Conservation (phyloP, 108 stramenopile genomes). For the Conticribra guillardii region DNA sequence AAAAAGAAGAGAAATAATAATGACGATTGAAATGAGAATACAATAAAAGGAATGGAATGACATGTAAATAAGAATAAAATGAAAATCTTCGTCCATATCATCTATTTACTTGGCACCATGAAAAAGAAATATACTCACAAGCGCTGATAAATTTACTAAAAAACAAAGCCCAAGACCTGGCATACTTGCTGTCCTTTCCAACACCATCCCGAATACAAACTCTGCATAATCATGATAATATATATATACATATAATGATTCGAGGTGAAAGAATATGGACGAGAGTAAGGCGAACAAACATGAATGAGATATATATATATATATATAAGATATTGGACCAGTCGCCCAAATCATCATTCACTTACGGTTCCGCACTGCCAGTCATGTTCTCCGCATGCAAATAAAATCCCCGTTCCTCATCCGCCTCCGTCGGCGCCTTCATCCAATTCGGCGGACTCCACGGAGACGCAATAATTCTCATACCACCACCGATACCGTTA, state of each 20-base stretch:
- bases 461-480: constrained; percentile 84
- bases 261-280: no score
- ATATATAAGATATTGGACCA: no score
- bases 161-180: constrained; percentile 82
- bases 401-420: constrained; percentile 26
- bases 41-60: no score
- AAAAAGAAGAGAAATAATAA: constrained; percentile 10
- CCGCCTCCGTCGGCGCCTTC: constrained; percentile 76
- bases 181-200: constrained; percentile 68
- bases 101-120: neutral
- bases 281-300: no score
- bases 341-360: no score
- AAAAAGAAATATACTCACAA: constrained; percentile 48
- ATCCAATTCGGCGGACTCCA: constrained; percentile 98
- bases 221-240: no score
- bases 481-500: constrained; percentile 40
- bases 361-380: constrained; percentile 66
- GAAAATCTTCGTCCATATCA: neutral
- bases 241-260: no score
- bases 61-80: neutral
- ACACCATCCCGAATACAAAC: constrained; percentile 83
- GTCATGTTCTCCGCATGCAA: constrained; percentile 67
- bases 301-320: no score
- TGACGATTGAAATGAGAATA: no score
- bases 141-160: constrained; percentile 85